Conservation (phyloP, 495 filamentous ascomycete species). For the Venustampulla echinocandica region DNA sequence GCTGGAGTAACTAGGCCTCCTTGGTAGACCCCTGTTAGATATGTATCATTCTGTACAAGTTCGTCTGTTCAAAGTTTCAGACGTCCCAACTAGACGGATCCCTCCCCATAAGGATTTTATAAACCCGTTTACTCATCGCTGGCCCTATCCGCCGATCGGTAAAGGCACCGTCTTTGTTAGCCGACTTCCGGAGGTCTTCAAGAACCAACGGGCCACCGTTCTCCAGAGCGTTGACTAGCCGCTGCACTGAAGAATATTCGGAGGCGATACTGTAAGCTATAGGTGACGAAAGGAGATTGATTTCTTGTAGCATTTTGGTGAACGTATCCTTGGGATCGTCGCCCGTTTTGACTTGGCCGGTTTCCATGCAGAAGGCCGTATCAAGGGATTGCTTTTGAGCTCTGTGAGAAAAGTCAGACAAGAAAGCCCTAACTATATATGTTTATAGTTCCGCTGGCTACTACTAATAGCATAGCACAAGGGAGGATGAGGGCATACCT, state of each 20-base stretch:
- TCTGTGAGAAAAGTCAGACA: slow-evolving; percentile 15
- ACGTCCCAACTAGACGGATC: slow-evolving; percentile 62
- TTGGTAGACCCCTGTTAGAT: no score
- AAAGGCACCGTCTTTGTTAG: slow-evolving; percentile 58
- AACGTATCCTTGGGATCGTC: slow-evolving; percentile 61
- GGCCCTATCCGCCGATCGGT: slow-evolving; percentile 58
- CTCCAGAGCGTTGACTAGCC: slow-evolving; percentile 51
- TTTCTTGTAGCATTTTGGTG: slow-evolving; percentile 70
- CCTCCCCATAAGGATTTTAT: slow-evolving; percentile 63
- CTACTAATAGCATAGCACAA: neutral
- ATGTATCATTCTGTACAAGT: no score
- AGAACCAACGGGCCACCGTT: slow-evolving; percentile 49
- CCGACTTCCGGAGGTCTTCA: slow-evolving; percentile 55
- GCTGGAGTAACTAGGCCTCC: no score
- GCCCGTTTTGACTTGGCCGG: slow-evolving; percentile 69
- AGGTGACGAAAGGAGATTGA: slow-evolving; percentile 61
- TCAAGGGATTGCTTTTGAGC: slow-evolving; percentile 31
- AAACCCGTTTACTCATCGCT: slow-evolving; percentile 61
- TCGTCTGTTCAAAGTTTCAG: slow-evolving; percentile 24
- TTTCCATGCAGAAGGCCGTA: slow-evolving; percentile 75
- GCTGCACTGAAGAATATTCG: slow-evolving; percentile 49
- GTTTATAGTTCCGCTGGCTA: no score
- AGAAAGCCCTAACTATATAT: no score
- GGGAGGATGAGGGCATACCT: slow-evolving; percentile 27
- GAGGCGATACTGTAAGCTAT: slow-evolving; percentile 63